Percentiles rank a stretch among this genome's conserved stretches.
phyloP scores from a whole-genome alignment of 2,329 filamentous ascomycete genomes.

The Meredithiella fracta region DNA sequence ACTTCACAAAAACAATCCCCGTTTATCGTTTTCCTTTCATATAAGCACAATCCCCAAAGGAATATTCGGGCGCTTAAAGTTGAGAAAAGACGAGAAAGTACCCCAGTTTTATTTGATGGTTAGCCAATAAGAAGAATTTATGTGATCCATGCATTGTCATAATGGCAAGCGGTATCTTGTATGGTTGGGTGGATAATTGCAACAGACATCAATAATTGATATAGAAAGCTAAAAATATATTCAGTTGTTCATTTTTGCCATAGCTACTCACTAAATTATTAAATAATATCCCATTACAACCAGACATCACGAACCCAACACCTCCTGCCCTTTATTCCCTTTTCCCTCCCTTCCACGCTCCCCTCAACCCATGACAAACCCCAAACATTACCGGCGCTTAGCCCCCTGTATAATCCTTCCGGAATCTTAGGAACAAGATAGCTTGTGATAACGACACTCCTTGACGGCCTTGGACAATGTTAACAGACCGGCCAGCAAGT shows the following conservation, averaged over 20 bases:
- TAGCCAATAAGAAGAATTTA: too few relatives aligned
- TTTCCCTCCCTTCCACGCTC: neutral
- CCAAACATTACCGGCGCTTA: neutral
- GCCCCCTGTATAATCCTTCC: neutral
- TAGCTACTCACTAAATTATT: too few relatives aligned
- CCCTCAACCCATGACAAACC: neutral
- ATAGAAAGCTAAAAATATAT: too few relatives aligned
- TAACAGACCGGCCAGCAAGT: neutral
- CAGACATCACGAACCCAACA: neutral
- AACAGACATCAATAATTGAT: neutral
- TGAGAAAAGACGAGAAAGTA: neutral
- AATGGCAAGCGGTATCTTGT: too few relatives aligned
- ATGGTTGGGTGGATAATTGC: too few relatives aligned
- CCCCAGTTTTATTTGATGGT: neutral
- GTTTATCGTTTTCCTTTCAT: too few relatives aligned
- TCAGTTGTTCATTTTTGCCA: too few relatives aligned
- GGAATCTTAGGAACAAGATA: neutral
- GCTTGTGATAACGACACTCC: neutral
- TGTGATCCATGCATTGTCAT: too few relatives aligned
- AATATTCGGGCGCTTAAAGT: neutral
- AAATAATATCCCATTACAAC: too few relatives aligned
- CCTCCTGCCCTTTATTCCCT: neutral
- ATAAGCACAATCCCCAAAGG: neutral
- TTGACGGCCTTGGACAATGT: neutral
- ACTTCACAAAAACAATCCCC: too few relatives aligned